Evolutionary conservation across 1,139 yeast species (phyloP).

Genomic region (Meyerozyma carpophila): DNA sequence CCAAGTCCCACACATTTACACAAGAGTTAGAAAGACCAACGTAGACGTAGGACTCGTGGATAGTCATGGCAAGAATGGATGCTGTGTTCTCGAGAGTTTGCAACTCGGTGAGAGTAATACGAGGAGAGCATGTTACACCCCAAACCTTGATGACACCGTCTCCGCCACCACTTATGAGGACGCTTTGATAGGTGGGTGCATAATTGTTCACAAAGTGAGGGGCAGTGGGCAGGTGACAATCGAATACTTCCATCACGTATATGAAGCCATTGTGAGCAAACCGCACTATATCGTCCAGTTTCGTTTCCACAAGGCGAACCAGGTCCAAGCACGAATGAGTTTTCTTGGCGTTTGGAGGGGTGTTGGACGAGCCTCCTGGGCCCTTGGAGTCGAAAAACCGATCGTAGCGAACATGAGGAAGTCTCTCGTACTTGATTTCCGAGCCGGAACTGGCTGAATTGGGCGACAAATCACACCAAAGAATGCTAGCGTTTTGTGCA

Average conservation of each 20-base stretch:
- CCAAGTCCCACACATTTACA: constrained; percentile 78
- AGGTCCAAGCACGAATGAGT: neutral
- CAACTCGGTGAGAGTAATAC: constrained; percentile 16
- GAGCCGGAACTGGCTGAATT: constrained; percentile 3
- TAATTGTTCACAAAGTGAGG: constrained; percentile 18
- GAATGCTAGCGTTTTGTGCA: constrained; percentile 84
- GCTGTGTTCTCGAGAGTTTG: constrained; percentile 59
- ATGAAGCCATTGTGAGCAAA: constrained; percentile 93
- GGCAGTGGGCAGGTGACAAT: constrained; percentile 2
- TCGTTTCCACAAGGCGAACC: constrained; percentile 56
- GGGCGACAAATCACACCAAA: constrained; percentile 51
- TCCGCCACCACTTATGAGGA: constrained; percentile 66
- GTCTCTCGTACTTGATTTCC: constrained; percentile 24
- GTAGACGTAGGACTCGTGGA: constrained; percentile 61
- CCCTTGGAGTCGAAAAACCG: constrained; percentile 88
- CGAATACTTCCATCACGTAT: constrained; percentile 54
- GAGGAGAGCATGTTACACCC: constrained; percentile 27
- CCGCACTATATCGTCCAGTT: constrained; percentile 55
- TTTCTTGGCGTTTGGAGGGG: neutral
- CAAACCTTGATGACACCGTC: constrained; percentile 83
- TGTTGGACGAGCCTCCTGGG: constrained; percentile 52
- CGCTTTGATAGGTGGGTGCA: constrained; percentile 11
- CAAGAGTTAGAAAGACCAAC: constrained; percentile 74
- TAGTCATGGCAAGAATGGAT: constrained; percentile 62
- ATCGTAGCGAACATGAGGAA: constrained; percentile 81